Evolutionary conservation across 83 land plant species (phyloP).

Genomic region (Picea engelmannii): DNA sequence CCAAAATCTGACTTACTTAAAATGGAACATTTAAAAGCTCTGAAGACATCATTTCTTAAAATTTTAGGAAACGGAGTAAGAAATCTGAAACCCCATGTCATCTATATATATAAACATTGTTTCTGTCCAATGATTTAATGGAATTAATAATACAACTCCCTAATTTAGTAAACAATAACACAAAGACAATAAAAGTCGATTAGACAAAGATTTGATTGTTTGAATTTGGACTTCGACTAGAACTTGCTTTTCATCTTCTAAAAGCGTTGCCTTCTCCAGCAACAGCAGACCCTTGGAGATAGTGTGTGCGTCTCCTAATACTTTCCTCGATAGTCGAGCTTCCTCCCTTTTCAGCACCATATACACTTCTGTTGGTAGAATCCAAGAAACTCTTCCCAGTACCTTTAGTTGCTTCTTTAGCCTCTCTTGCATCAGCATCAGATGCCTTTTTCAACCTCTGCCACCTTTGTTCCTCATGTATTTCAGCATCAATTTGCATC

Average conservation of each 20-base stretch:
- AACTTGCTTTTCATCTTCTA: constrained; percentile 42
- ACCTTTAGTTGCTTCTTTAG: constrained; percentile 17
- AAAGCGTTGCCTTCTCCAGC: constrained; percentile 73
- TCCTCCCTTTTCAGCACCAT: constrained; percentile 82
- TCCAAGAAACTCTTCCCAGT: constrained; percentile 72
- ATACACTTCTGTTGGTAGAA: constrained; percentile 71
- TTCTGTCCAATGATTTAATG: too few relatives aligned
- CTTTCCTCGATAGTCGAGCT: constrained; percentile 88
- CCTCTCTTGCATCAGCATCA: constrained; percentile 71
- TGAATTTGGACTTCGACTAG: too few relatives aligned
- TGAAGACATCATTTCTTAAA: too few relatives aligned
- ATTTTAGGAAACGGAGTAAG: too few relatives aligned
- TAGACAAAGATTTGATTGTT: too few relatives aligned
- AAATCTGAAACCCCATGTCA: too few relatives aligned
- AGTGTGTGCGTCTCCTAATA: constrained; percentile 79
- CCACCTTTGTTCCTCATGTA: constrained; percentile 97
- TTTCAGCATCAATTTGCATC: constrained; percentile 89
- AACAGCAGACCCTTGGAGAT: constrained; percentile 58
- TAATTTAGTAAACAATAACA: too few relatives aligned
- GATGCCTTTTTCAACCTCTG: constrained; percentile 84
- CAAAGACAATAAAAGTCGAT: too few relatives aligned
- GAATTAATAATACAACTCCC: too few relatives aligned
- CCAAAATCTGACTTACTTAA: too few relatives aligned
- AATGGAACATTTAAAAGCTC: too few relatives aligned
- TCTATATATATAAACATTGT: too few relatives aligned